phyloP scores from a whole-genome alignment of 345 rosid species.

The Dipteronia sinensis region DNA sequence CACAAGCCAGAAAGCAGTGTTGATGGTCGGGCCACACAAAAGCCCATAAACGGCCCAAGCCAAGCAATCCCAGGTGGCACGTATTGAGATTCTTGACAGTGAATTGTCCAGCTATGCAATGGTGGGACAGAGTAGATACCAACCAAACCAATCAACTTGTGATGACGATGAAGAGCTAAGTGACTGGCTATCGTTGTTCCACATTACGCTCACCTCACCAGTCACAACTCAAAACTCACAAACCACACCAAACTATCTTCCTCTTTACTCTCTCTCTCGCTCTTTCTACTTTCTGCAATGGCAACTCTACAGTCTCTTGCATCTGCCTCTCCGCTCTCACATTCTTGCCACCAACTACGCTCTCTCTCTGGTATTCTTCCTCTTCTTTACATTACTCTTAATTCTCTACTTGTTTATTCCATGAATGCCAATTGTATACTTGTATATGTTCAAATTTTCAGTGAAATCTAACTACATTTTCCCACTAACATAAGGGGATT shows the following conservation, averaged over 20 bases:
- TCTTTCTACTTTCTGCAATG: slow-evolving; percentile 26
- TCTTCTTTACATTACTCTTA: neutral
- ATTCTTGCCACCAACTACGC: slow-evolving; percentile 28
- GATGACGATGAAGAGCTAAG: slow-evolving; percentile 10
- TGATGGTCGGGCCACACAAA: too few species aligned
- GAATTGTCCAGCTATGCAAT: neutral
- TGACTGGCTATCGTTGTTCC: slow-evolving; percentile 42
- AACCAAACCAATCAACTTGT: neutral
- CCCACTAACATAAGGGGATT: neutral
- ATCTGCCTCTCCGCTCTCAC: slow-evolving; percentile 43
- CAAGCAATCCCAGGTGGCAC: neutral
- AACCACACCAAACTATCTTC: neutral
- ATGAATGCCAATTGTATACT: neutral
- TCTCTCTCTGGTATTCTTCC: slow-evolving; percentile 35
- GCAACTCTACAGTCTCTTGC: slow-evolving; percentile 53
- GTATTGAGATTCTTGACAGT: neutral
- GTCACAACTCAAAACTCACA: slow-evolving; percentile 9
- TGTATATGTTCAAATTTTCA: neutral
- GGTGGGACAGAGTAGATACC: neutral
- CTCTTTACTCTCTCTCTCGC: neutral
- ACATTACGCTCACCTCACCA: slow-evolving; percentile 21
- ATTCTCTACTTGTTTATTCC: neutral
- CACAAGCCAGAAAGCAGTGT: too few species aligned
- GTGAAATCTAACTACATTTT: neutral
- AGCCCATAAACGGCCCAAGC: neutral